Evolutionary conservation across 495 filamentous ascomycete genomes (phyloP).

Genomic region (Cercophora newfieldiana): DNA sequence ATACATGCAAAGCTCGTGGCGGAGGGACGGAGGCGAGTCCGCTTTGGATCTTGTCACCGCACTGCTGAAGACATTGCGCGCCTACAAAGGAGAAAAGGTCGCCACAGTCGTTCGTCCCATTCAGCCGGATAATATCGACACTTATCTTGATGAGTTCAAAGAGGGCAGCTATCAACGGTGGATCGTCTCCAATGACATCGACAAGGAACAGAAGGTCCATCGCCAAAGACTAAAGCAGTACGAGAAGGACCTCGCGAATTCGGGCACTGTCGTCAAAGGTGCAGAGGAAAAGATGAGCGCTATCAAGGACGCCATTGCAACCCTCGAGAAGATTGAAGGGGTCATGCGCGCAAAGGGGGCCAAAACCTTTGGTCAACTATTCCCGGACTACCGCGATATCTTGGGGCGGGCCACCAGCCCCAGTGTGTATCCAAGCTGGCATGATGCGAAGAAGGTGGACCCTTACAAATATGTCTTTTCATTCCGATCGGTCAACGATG

Average conservation of each 20-base stretch:
- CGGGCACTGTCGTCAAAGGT: conserved; percentile 31
- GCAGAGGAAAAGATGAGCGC: conserved; percentile 52
- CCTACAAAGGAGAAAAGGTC: conserved; percentile 40
- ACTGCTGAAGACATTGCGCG: conserved; percentile 48
- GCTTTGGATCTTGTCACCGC: conserved; percentile 58
- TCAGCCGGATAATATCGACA: conserved; percentile 31
- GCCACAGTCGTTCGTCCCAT: not conserved
- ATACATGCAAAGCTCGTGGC: conserved; percentile 28
- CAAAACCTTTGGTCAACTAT: conserved; percentile 63
- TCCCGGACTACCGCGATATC: conserved; percentile 47
- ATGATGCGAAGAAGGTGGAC: conserved; percentile 15
- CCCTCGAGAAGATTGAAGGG: conserved; percentile 55
- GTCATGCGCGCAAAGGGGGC: conserved; percentile 56
- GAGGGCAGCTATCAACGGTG: conserved; percentile 57
- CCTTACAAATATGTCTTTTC: conserved; percentile 49
- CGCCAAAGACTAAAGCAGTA: conserved; percentile 27
- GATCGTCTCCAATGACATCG: conserved; percentile 41
- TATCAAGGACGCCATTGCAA: conserved; percentile 46
- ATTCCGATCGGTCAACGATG: conserved; percentile 47
- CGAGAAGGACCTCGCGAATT: conserved; percentile 34
- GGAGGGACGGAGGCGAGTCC: conserved; percentile 36
- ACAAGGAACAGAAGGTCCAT: conserved; percentile 11
- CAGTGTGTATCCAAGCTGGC: not conserved
- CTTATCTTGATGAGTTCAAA: conserved; percentile 46
- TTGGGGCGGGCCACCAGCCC: conserved; percentile 5